Conservation (phyloP, 345 rosid species). For the Hypericum androsaemum region DNA sequence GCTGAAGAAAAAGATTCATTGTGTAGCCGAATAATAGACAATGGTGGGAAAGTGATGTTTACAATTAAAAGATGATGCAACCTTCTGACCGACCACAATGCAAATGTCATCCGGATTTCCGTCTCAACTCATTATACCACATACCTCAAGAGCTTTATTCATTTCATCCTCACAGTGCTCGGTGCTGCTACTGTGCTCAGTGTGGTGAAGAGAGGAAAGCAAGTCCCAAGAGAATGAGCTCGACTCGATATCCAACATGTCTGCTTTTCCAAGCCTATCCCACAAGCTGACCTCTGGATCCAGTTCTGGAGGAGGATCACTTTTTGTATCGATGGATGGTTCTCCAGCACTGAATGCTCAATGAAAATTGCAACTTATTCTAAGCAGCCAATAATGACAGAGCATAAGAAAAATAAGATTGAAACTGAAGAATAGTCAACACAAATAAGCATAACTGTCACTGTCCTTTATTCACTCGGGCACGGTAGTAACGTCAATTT, state of each 20-base stretch:
- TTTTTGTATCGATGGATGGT: constrained; percentile 34
- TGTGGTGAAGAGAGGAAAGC: constrained; percentile 94
- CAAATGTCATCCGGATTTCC: too few species aligned
- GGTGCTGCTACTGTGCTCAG: constrained; percentile 77
- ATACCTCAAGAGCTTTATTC: constrained; percentile 83
- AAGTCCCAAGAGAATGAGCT: constrained; percentile 70
- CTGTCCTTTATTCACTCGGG: too few species aligned
- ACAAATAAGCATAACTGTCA: too few species aligned
- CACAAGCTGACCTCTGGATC: constrained; percentile 59
- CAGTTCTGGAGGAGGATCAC: constrained; percentile 36
- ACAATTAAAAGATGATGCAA: too few species aligned
- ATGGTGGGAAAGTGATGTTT: too few species aligned
- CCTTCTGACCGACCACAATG: too few species aligned
- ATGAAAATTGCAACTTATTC: constrained; percentile 1
- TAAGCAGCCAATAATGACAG: background rate
- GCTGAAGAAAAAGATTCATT: too few species aligned
- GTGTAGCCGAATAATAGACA: too few species aligned
- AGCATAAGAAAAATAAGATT: background rate
- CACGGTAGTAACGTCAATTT: too few species aligned
- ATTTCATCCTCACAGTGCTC: constrained; percentile 85
- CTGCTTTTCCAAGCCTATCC: constrained; percentile 90
- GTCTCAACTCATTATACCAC: background rate
- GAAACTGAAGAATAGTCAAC: background rate
- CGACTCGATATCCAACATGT: constrained; percentile 54
- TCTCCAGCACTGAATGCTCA: constrained; percentile 50